A percentile compares a stretch with the other conserved stretches of the same genome.
These are phyloP conservation scores for Corymbia calophylla DNA, from an alignment of 441 rosid species.

Conservation along the genomic window DNA sequence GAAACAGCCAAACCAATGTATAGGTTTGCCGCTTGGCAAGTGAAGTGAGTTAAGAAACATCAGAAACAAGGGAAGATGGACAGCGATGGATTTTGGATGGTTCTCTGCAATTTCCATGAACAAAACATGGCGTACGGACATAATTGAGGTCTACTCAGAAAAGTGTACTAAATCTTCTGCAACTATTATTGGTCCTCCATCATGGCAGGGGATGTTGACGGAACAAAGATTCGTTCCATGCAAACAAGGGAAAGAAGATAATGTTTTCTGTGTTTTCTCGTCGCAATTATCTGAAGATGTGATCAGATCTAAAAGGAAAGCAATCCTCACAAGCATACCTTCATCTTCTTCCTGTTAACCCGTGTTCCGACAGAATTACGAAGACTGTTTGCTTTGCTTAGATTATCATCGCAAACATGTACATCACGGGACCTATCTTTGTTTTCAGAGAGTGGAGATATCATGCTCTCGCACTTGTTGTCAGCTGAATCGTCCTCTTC, in stretches of 20 bases:
- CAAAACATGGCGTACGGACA: not conserved
- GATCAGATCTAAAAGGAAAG: not conserved
- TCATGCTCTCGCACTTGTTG: conserved; percentile 24
- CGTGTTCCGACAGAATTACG: conserved; percentile 31
- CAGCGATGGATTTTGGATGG: not conserved
- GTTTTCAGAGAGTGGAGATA: conserved; percentile 1
- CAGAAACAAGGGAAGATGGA: not conserved
- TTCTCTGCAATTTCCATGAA: not conserved
- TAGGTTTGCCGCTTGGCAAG: not conserved
- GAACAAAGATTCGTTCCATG: not conserved
- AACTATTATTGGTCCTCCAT: not conserved
- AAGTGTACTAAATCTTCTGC: not conserved
- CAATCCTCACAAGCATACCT: conserved; percentile 21
- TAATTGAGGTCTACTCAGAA: not conserved
- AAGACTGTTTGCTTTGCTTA: conserved; percentile 26
- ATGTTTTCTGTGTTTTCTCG: not conserved
- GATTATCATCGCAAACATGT: conserved; percentile 12
- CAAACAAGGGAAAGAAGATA: not conserved
- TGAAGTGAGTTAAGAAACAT: not conserved
- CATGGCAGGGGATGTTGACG: not conserved
- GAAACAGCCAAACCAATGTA: not conserved
- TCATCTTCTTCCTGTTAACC: conserved; percentile 61
- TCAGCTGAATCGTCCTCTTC: conserved; percentile 42
- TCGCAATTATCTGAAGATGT: not conserved
- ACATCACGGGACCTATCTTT: conserved; percentile 18